Base-by-base conservation (phyloP, 2,329 filamentous ascomycete genomes). In the Fusarium fracticaudum region DNA sequence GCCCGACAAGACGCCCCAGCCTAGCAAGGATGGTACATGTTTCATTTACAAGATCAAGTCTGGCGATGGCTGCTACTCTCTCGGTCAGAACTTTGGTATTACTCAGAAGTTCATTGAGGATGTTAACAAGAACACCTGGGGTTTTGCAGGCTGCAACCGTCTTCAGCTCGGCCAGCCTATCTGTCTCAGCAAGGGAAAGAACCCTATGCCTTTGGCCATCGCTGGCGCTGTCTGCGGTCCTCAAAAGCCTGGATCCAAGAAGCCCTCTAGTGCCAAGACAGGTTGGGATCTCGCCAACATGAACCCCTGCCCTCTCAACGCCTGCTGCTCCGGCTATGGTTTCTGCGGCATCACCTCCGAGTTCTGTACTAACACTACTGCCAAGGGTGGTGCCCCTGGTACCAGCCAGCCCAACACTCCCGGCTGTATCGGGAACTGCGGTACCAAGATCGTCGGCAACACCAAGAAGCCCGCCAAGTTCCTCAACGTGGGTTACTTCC, bases 261-360 rank as follows among this genome's bases (percentile, higher is more conserved):
- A 69, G n/a, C 79, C 79, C 0, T 22, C 75, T 0, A 74, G 79
- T 18, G 64, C 72, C 3, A 82, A 80, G n/a, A 80, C 74, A 20
- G 41, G 64, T 1, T 67, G 48, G 77, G 78, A 77, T 57, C 75
- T 87, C 8, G 70, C 79, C 1, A 73, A 78, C 14, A 75, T 88
- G 11, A 89, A 88, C 67, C 84, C 82, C 0, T 89, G 87, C 67
- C 84, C 84, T 0, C 77, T 86, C 1, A 84, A 85, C 33, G 82
- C 80, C 2, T 85, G 84, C 72, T 86, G 84, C 71, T 80, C 82
- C 18, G 76, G 79, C 24, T 84, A 84, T 79, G 86, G 86, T 1
- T 80, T 85, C 54, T 88, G 86, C 31, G 86, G 86, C 10, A 81
- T 81, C 3, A 85, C 84, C 0, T 70, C 72, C 3, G 85, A 85